Conservation (phyloP, 768 basidiomycete species). For the Termitomyces sp. region DNA sequence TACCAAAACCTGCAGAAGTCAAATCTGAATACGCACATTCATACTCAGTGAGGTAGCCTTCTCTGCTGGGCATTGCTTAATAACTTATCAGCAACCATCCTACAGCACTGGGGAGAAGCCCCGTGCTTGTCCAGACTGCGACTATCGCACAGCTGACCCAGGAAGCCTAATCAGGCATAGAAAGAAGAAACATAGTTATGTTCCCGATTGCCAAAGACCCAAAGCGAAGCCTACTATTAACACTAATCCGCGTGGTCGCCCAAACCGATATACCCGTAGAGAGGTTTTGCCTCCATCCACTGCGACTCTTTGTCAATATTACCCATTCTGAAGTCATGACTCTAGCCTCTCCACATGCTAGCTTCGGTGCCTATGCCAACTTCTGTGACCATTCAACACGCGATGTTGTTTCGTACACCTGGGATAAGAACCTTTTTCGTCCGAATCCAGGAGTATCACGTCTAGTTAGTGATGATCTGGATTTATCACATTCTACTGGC, state of each 20-base stretch:
- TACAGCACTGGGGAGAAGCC: conserved; percentile 27
- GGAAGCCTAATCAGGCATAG: conserved; percentile 29
- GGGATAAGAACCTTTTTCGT: neutral
- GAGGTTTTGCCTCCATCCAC: neutral
- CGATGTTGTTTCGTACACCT: neutral
- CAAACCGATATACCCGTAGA: neutral
- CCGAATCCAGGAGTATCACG: neutral
- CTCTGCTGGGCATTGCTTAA: neutral
- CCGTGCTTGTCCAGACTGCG: conserved; percentile 24
- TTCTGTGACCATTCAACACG: neutral
- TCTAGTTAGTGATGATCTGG: neutral
- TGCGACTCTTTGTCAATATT: neutral
- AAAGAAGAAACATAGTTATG: conserved; percentile 26
- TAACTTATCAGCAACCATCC: conserved; percentile 1
- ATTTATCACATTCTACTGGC: neutral
- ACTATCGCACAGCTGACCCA: conserved; percentile 26
- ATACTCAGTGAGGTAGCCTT: conserved; percentile 24
- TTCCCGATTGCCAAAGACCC: conserved; percentile 8
- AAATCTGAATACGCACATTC: conserved; percentile 29
- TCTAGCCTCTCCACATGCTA: neutral
- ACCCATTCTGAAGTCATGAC: neutral
- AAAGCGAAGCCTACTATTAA: conserved; percentile 3
- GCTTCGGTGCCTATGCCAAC: neutral
- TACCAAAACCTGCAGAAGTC: conserved; percentile 27
- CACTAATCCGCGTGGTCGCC: neutral